Evolutionary conservation across 1,284 basidiomycete genomes (phyloP), one percentile per base, ranked within the genome.

Genomic region (Sporisorium exsertum): DNA sequence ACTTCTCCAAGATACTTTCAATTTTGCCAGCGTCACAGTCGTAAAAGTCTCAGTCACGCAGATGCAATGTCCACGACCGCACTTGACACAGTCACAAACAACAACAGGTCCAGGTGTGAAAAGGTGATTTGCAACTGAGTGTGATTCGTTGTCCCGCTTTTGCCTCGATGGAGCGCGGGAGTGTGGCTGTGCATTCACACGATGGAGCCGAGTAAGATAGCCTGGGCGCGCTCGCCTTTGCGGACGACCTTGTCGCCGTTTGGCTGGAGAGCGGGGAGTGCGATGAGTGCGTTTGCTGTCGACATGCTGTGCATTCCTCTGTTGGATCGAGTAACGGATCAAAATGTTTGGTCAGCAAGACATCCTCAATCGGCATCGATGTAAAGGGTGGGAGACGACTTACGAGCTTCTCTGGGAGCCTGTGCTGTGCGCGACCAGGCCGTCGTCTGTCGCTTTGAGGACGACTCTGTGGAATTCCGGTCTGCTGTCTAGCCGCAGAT

Each of bases 381-480:
- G n/a, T n/a, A n/a, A n/a, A n/a, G 20, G 43, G n/a, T 9, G 22
- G 43, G 9, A 45, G 32, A 9, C 5, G 22, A 42, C 52, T 40
- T 40, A 40, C 64, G 69, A 74, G 51, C 79, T 81, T 20, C 81
- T 58, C 62, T 82, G 80, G 9, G 16, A 59, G 1, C 78, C 81
- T 0, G 81, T 82, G 47, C 65, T 93, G 73, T 88, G 89, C 1
- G 93, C 94, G 58, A 88, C 88, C 59, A 94, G 87, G 3, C 86
- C 73, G 0, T 77, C 76, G 10, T 87, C 83, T 0, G 86, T 87
- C 0, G 88, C 87, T 37, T 87, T 87, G 45, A 94, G 88, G 32
- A 90, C 81, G 1, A 91, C 93, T 15, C 93, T 90, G 84, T 94
- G 94, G 85, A 93, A 94, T 81, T 94, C 93, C 0, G 91, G 90